phyloP scores from a whole-genome alignment of 2,329 filamentous ascomycete genomes.

The Aspergillus sclerotialis region DNA sequence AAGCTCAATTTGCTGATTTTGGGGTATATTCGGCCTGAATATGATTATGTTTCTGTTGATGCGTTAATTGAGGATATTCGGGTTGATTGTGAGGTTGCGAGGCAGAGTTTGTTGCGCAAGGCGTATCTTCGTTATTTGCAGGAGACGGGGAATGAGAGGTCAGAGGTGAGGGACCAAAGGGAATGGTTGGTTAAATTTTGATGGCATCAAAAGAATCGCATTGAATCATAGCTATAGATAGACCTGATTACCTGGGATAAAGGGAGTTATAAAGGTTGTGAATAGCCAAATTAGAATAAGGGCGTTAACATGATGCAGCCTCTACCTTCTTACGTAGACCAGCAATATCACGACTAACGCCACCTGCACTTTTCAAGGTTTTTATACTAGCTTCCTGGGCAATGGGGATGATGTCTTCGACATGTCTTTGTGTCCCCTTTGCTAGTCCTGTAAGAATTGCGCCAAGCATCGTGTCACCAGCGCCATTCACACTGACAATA shows the following conservation, averaged over 20 bases:
- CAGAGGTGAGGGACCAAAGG: conserved; percentile 23
- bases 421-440: conserved; percentile 37
- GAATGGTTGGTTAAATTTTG: conserved; percentile 30
- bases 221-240: too few species aligned
- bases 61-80: conserved; percentile 81
- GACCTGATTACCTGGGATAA: too few species aligned
- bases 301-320: too few species aligned
- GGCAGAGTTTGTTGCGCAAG: conserved; percentile 60
- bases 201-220: background rate
- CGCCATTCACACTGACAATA: conserved; percentile 85
- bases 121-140: conserved; percentile 47
- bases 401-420: conserved; percentile 62
- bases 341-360: conserved; percentile 48
- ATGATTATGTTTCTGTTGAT: conserved; percentile 78
- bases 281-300: too few species aligned
- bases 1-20: conserved; percentile 73
- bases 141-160: conserved; percentile 24
- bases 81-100: conserved; percentile 78
- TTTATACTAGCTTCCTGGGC: conserved; percentile 76
- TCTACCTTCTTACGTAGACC: conserved; percentile 8
- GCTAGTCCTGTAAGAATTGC: conserved; percentile 74
- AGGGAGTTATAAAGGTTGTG: too few species aligned
- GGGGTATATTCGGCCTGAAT: conserved; percentile 84
- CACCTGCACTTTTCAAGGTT: conserved; percentile 67
- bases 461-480: conserved; percentile 87